Base-by-base conservation (phyloP, 1,139 yeast genomes). In the Yarrowia galli region DNA sequence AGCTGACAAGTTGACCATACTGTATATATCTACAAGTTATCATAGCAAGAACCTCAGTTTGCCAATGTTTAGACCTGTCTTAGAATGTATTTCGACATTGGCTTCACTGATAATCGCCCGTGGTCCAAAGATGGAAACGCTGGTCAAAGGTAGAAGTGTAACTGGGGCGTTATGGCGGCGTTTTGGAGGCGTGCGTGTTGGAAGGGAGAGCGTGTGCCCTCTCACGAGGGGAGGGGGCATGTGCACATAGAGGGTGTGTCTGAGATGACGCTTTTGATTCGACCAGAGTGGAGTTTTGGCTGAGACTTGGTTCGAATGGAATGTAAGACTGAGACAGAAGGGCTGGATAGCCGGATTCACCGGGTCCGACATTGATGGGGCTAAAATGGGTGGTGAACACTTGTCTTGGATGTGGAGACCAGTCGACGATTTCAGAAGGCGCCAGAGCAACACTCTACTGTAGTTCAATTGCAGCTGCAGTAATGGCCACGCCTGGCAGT, bases 141-240 rank as follows among this genome's bases (percentile, higher is more conserved):
- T 20, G 45, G 20, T n/a, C 45, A 40, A 18, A 40, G 45, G 45
- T 40, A 40, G 45, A 40, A 40, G 45, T 40, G 45, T 40, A 40
- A n/a, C 13, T 40, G 10, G 45, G 4, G 16, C 40, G 3, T 35
- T 35, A 7, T 28, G 32, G 32, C 6, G 32, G 32, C 32, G 32
- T 28, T 8, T 38, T 15, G 20, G 18, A 38, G n/a, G n/a, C n/a
- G n/a, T n/a, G n/a, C n/a, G 32, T 28, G 32, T 38, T 15, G 20
- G 18, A 38, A 18, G 45, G 8, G 45, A 18, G 22, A 40, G 45
- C 45, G 45, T n/a, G 42, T 38, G 42, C n/a, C 42, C 8, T 15
- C n/a, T n/a, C n/a, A n/a, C 32, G 20, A 18, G 22, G 45, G 22
- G 45, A 40, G 10, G 45, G 22, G 22, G 22, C 13, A 1, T 20